Evolutionary conservation across 257 asterid species (phyloP), one percentile per base, ranked within the genome.

Genomic region (Orobanche coerulescens): DNA sequence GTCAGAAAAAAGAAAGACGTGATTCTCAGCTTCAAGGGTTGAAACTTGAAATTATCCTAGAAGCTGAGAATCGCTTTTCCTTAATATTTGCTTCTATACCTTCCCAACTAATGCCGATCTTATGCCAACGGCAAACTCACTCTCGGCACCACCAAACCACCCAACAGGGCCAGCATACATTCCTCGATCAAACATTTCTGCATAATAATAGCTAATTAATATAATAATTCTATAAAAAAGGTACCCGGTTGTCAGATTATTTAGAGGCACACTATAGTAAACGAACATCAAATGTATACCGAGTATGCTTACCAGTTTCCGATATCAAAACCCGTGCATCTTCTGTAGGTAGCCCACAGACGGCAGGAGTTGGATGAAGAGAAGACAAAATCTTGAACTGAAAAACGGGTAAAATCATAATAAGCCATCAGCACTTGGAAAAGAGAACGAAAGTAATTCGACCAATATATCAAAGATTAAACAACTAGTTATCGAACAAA

Each of bases 111-210:
- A 82, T 70, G 97, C 94, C 12, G 99, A 89, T 71, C 99, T 77
- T 67, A 93, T 93, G 77, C 99, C 99, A 62, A 93, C 99, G 25
- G 97, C 84, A 80, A 93, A 93, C 75, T 93, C 97, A 40, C 99
- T 93, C 79, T 84, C 94, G 48, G 77, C 83, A 52, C 99, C 97
- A 44, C 99, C 96, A 68, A 93, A 93, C 93, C 92, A 93, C 43
- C 99, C 99, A 60, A 93, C 90, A 14, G 99, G 99, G 59, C 95
- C 99, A 58, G 99, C 99, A 66, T 93, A 93, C 95, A 93, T 75
- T 75, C 99, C 99, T 62, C 99, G 85, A 73, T 93, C 99, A 64
- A 93, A 93, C 84, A 72, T 78, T 78, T 93, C 99, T 93, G 90
- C 73, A 66, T 24, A 31, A 43, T 33, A 70, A 66, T 16, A 46